These are phyloP conservation scores for Suillus americanus DNA, from an alignment of 768 basidiomycete species.

Conservation along the genomic window DNA sequence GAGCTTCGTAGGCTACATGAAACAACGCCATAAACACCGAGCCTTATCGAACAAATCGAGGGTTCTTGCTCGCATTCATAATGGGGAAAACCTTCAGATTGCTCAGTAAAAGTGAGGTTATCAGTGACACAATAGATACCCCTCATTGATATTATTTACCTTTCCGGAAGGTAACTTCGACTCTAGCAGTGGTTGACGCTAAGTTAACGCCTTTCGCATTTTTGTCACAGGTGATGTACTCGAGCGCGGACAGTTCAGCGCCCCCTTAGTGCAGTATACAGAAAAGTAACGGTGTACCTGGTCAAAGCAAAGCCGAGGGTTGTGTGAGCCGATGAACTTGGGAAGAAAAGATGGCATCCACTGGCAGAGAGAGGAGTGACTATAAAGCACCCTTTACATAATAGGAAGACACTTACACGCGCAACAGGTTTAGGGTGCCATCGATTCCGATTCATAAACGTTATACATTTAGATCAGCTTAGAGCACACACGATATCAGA, in stretches of 20 bases:
- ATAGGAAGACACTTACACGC: neutral
- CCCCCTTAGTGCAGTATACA: neutral
- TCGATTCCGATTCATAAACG: no score
- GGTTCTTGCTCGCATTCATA: neutral
- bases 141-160: neutral
- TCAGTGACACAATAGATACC: no score
- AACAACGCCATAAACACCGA: neutral
- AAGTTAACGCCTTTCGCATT: neutral
- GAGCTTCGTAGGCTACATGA: neutral
- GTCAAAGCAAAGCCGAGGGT: neutral
- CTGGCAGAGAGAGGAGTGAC: neutral
- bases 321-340: neutral
- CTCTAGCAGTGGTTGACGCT: neutral
- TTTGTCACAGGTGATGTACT: neutral
- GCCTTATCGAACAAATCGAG: neutral
- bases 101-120: no score
- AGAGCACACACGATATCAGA: no score
- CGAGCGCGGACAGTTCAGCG: neutral
- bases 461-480: no score
- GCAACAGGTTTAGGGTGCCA: no score
- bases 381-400: neutral
- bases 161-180: neutral
- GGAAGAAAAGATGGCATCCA: neutral
- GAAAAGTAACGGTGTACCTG: neutral
- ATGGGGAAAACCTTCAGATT: no score